Evolutionary conservation across 768 basidiomycete species (phyloP).

Genomic region (Imleria badia): DNA sequence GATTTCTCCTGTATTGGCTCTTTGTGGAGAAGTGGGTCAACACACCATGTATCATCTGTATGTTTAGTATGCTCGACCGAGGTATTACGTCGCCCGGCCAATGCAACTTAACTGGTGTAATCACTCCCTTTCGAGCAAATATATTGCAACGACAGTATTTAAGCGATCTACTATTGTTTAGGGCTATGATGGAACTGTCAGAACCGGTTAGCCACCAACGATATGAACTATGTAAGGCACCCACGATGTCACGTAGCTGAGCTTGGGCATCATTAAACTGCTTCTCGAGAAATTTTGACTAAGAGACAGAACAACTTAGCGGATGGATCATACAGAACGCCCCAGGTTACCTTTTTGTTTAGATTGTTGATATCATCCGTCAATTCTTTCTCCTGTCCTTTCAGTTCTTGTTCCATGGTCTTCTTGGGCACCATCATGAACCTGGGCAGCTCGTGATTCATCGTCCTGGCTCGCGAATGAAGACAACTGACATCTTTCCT

Average conservation of each 20-base stretch:
- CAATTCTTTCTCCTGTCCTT: constrained; percentile 76
- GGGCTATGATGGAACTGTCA: constrained; percentile 32
- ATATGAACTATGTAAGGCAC: constrained; percentile 22
- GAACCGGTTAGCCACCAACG: constrained; percentile 3
- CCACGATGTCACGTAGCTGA: constrained; percentile 82
- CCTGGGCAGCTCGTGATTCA: constrained; percentile 44
- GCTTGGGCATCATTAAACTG: constrained; percentile 88
- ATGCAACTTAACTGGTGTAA: constrained; percentile 1
- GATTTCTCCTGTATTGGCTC: neutral
- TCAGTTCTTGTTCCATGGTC: constrained; percentile 75
- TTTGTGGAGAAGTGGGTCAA: neutral
- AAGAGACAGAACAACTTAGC: neutral
- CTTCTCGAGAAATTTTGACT: constrained; percentile 93
- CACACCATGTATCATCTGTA: constrained; percentile 1
- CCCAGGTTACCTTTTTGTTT: constrained; percentile 73
- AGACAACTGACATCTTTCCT: constrained; percentile 76
- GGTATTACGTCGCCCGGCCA: neutral
- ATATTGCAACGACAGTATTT: constrained; percentile 7
- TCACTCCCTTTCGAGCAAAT: neutral
- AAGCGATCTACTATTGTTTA: constrained; percentile 20
- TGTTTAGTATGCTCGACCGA: constrained; percentile 1
- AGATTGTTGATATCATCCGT: constrained; percentile 79
- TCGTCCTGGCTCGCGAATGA: neutral
- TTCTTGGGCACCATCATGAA: constrained; percentile 85
- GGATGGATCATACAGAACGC: neutral